Evolutionary conservation across 2,329 filamentous ascomycete genomes (phyloP), one percentile per base, ranked within the genome.

Genomic region (Didymella segeticola): DNA sequence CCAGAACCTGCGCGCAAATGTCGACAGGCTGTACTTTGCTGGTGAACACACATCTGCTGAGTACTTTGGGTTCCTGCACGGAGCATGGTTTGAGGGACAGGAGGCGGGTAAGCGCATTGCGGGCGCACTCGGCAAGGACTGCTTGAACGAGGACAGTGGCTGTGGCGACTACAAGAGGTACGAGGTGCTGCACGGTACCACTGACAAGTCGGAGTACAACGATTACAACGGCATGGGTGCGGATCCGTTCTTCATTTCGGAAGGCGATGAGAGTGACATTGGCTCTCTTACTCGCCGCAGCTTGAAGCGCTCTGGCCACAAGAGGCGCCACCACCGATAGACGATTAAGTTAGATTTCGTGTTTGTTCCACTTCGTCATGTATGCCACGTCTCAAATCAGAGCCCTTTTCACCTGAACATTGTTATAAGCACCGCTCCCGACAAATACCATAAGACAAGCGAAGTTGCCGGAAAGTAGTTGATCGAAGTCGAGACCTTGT

Each of bases 1-100:
- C 60, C 83, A 89, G 66, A 89, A 89, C 59, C 76, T 89, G 10
- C 81, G 87, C 1, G 84, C 86, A n/a, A 88, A 88, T 55, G 72
- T 86, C 0, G 80, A 79, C 8, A 72, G 84, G 0, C 68, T 89
- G 3, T 88, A 81, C 76, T 89, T 88, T 57, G 86, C 87, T 0
- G 87, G 87, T 0, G 87, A 89, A 66, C 83, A 82, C 1, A 87
- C 81, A 0, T 86, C 82, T 34, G 79, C 84, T 0, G 78, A 84
- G 61, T 88, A 87, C 67, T 89, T 82, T 69, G 87, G 87, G 0
- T 89, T 86, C 70, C 61, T 89, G 65, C 87, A 89, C 12, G 71
- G 70, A 9, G 69, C 71, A 3, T 74, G 70, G 69, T 74, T 73
- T 25, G 72, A 74, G 56, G 70, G 71, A 0, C 57, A 63, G 19